phyloP scores from a whole-genome alignment of 2,329 filamentous ascomycete genomes.

The Aspergillus sp. region DNA sequence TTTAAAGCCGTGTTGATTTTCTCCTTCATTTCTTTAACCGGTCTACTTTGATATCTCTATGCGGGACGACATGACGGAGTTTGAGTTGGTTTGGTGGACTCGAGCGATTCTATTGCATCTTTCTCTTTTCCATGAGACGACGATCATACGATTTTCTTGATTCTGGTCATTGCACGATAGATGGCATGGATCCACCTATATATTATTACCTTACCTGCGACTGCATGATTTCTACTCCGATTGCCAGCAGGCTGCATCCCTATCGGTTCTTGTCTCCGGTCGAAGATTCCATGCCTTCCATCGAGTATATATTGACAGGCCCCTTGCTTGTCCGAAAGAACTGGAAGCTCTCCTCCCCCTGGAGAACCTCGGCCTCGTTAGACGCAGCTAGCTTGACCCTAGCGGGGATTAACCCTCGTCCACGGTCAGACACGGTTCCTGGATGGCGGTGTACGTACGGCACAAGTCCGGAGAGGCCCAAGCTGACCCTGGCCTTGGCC shows the following conservation, averaged over 20 bases:
- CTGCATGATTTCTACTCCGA: background rate
- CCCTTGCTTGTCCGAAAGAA: too few relatives aligned
- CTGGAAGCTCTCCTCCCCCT: too few relatives aligned
- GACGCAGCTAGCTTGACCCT: too few relatives aligned
- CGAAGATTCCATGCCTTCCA: too few relatives aligned
- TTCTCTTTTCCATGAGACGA: constrained; percentile 11
- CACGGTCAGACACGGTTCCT: too few relatives aligned
- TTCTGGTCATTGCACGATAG: constrained; percentile 11
- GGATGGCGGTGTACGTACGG: too few relatives aligned
- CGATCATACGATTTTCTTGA: constrained; percentile 15
- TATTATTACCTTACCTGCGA: constrained; percentile 2
- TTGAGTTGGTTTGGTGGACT: background rate
- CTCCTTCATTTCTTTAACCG: constrained; percentile 1
- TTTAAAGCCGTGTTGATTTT: background rate
- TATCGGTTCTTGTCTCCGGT: background rate
- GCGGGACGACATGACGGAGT: constrained; percentile 13
- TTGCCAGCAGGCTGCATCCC: background rate
- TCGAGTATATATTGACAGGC: too few relatives aligned
- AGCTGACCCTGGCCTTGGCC: too few relatives aligned
- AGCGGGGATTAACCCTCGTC: too few relatives aligned
- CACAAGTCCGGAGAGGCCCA: too few relatives aligned
- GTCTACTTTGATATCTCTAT: constrained; percentile 10
- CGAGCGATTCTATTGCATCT: background rate
- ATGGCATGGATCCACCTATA: constrained; percentile 8
- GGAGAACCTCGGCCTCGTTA: too few relatives aligned